phyloP scores from a whole-genome alignment of 192 early-diverging fungal species.

The Coemansia sp. region DNA sequence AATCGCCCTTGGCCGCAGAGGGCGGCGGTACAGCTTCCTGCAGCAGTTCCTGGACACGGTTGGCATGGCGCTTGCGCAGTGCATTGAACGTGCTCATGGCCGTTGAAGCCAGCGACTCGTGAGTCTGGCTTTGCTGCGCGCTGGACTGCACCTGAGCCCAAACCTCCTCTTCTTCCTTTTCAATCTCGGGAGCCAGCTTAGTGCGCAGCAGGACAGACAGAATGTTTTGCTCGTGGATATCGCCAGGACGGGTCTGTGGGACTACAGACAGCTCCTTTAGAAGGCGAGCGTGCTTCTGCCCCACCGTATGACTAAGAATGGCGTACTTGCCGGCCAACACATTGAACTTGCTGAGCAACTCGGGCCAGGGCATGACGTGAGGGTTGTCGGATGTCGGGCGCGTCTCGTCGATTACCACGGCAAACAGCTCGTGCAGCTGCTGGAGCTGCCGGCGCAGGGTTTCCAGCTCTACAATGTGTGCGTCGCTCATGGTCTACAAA shows the following conservation, averaged over 20 bases:
- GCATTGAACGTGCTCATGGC: conserved; percentile 34
- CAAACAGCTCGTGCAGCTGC: conserved; percentile 54
- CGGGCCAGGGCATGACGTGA: conserved; percentile 43
- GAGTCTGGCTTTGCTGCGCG: conserved; percentile 27
- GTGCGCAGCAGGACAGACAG: conserved; percentile 52
- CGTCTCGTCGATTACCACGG: conserved; percentile 40
- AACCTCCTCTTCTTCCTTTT: conserved; percentile 48
- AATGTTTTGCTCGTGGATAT: conserved; percentile 53
- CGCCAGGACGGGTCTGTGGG: conserved; percentile 36
- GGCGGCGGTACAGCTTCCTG: conserved; percentile 3
- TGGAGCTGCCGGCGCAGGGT: conserved; percentile 53
- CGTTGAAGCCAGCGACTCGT: conserved; percentile 43
- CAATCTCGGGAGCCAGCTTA: conserved; percentile 54
- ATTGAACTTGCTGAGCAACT: conserved; percentile 56
- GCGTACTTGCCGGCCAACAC: conserved; percentile 51
- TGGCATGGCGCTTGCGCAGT: conserved; percentile 25
- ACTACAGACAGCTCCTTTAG: conserved; percentile 47
- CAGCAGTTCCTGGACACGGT: conserved; percentile 25
- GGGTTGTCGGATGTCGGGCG: conserved; percentile 50
- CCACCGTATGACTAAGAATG: conserved; percentile 41
- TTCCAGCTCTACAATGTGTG: conserved; percentile 49
- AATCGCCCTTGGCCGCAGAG: neutral
- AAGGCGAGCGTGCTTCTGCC: conserved; percentile 30
- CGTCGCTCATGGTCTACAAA: conserved; percentile 15
- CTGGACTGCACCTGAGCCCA: conserved; percentile 31